Percentiles rank a stretch among this genome's conserved stretches.
Conservation (phyloP, 306 rosid species). For the Citrullus amarus region DNA sequence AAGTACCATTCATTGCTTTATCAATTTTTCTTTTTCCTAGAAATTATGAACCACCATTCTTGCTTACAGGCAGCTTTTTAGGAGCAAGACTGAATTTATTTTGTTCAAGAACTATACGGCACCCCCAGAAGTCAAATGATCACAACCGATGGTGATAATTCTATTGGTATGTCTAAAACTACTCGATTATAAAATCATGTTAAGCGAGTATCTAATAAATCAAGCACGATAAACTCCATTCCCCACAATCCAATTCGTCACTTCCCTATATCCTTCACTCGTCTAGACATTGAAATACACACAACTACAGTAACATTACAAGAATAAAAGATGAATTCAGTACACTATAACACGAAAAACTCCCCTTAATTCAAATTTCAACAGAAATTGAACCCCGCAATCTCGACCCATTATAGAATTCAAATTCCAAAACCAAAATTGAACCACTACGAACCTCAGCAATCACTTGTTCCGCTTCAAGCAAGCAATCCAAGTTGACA, state of each 20-base stretch:
- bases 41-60: not conserved
- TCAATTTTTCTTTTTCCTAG: not conserved
- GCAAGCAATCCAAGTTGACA: slow-evolving; percentile 54
- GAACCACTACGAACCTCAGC: slow-evolving; percentile 41
- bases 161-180: not conserved
- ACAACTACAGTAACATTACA: not conserved
- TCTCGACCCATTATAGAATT: not conserved
- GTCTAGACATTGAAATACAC: not conserved
- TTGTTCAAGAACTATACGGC: not conserved
- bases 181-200: not conserved
- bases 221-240: not conserved
- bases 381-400: not conserved
- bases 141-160: not conserved
- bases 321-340: not conserved
- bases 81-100: not conserved
- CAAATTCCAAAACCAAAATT: not conserved
- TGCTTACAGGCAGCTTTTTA: not conserved
- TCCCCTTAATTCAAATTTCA: not conserved
- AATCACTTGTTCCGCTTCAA: slow-evolving; percentile 51
- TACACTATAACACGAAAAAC: not conserved
- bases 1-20: not conserved
- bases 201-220: not conserved
- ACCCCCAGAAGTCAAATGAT: not conserved
- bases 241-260: not conserved
- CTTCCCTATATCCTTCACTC: not conserved